These are phyloP conservation scores for Debaryomyces robertsiae DNA, from an alignment of 1,139 yeast species.

Conservation along the genomic window DNA sequence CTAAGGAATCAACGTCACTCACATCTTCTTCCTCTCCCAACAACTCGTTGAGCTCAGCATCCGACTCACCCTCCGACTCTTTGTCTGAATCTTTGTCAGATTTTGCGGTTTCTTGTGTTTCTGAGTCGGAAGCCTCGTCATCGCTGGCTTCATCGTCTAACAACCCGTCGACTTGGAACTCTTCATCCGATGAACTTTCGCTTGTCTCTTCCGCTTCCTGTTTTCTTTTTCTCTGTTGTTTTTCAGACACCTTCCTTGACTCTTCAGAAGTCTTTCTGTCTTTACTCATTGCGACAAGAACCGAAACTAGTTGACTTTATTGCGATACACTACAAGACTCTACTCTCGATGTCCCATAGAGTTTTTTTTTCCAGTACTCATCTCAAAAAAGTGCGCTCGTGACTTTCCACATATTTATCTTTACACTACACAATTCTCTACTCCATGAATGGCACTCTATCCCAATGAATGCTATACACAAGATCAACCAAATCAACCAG, in stretches of 20 bases:
- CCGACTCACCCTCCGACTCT: slow-evolving; percentile 40
- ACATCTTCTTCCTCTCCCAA: slow-evolving; percentile 54
- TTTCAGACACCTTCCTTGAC: slow-evolving; percentile 8
- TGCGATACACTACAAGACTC: neutral
- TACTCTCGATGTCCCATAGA: neutral
- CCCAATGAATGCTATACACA: slow-evolving; percentile 45
- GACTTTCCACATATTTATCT: slow-evolving; percentile 2
- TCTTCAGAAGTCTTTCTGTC: slow-evolving; percentile 7
- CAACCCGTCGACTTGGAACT: slow-evolving; percentile 31
- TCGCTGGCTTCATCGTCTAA: slow-evolving; percentile 31
- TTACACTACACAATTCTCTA: neutral
- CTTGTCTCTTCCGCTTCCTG: slow-evolving; percentile 22
- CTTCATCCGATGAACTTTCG: slow-evolving; percentile 25
- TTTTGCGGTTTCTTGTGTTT: slow-evolving; percentile 27
- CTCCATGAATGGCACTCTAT: no score
- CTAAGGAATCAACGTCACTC: slow-evolving; percentile 41
- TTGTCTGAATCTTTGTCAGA: slow-evolving; percentile 35
- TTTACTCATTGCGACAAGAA: slow-evolving; percentile 16
- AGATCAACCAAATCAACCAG: slow-evolving; percentile 63
- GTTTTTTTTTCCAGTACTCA: slow-evolving; percentile 10
- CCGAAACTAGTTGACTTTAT: slow-evolving; percentile 2
- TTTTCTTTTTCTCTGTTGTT: slow-evolving; percentile 21
- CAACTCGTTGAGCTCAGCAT: slow-evolving; percentile 60
- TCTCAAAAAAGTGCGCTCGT: slow-evolving; percentile 9
- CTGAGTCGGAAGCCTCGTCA: slow-evolving; percentile 19